Conservation (phyloP, 371 early-diverging fungal genomes). For the Lichtheimia hyalospora region DNA sequence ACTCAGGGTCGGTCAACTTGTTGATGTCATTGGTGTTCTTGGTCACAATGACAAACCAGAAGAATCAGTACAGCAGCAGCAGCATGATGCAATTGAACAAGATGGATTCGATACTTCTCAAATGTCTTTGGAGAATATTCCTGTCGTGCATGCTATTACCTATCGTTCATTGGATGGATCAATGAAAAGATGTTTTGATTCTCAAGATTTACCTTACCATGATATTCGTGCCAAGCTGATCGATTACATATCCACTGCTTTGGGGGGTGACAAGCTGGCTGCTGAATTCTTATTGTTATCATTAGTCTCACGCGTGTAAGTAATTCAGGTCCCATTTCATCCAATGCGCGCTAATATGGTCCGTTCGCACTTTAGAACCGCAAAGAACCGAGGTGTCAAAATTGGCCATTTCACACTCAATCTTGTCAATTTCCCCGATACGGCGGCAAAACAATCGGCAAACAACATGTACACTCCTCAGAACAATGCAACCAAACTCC, state of each 20-base stretch:
- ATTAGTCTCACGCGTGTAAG: slow-evolving; percentile 60
- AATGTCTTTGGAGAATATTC: slow-evolving; percentile 18
- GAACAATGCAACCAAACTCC: slow-evolving; percentile 17
- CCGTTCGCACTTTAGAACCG: slow-evolving; percentile 21
- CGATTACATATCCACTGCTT: slow-evolving; percentile 50
- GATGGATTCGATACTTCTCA: slow-evolving; percentile 22
- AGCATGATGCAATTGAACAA: background rate
- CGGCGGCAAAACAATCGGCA: background rate
- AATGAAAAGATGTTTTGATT: slow-evolving; percentile 2
- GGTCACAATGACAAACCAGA: too few relatives aligned
- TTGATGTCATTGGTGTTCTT: slow-evolving; percentile 61
- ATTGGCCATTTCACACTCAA: slow-evolving; percentile 51
- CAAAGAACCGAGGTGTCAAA: slow-evolving; percentile 36
- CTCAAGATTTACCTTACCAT: slow-evolving; percentile 1
- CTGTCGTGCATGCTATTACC: slow-evolving; percentile 47
- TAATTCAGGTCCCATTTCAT: background rate
- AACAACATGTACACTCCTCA: slow-evolving; percentile 1
- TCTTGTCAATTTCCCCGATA: slow-evolving; percentile 35
- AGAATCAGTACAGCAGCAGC: background rate
- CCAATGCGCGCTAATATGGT: background rate
- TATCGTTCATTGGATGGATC: slow-evolving; percentile 14
- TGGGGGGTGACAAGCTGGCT: slow-evolving; percentile 53
- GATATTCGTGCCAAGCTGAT: slow-evolving; percentile 46
- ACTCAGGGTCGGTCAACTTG: slow-evolving; percentile 54
- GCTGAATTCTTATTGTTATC: slow-evolving; percentile 64